Evolutionary conservation across 2,329 filamentous ascomycete species (phyloP).

Genomic region (Colletotrichum gigasporum): DNA sequence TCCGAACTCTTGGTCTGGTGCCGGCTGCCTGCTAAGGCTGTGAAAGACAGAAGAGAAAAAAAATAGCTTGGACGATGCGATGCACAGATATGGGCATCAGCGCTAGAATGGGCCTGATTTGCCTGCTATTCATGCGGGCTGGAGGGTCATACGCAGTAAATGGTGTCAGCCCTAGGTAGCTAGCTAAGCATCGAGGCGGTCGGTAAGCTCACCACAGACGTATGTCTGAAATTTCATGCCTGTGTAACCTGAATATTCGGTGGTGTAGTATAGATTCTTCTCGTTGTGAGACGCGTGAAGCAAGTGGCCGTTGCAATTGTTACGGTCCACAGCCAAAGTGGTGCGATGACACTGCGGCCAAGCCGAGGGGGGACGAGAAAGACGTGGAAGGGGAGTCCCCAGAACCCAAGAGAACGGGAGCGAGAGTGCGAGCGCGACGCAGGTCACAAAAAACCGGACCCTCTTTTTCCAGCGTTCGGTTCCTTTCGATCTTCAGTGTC

Average conservation of each 20-base stretch:
- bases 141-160: neutral
- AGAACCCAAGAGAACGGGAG: neutral
- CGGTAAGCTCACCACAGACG: too few relatives aligned
- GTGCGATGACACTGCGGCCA: neutral
- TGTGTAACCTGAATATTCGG: too few relatives aligned
- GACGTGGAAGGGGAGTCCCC: too few relatives aligned
- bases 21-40: too few relatives aligned
- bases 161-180: neutral
- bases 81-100: neutral
- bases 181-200: too few relatives aligned
- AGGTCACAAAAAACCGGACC: neutral
- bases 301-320: too few relatives aligned
- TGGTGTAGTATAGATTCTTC: too few relatives aligned
- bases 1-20: too few relatives aligned
- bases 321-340: neutral
- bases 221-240: too few relatives aligned
- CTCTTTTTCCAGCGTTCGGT: neutral
- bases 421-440: neutral
- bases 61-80: neutral
- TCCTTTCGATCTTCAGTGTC: neutral
- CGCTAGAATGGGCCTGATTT: too few relatives aligned
- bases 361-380: neutral
- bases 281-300: too few relatives aligned
- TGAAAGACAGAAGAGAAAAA: too few relatives aligned
- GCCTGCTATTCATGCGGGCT: neutral